Conservation (phyloP, 2,329 filamentous ascomycete genomes). For the Balansia obtecta region DNA sequence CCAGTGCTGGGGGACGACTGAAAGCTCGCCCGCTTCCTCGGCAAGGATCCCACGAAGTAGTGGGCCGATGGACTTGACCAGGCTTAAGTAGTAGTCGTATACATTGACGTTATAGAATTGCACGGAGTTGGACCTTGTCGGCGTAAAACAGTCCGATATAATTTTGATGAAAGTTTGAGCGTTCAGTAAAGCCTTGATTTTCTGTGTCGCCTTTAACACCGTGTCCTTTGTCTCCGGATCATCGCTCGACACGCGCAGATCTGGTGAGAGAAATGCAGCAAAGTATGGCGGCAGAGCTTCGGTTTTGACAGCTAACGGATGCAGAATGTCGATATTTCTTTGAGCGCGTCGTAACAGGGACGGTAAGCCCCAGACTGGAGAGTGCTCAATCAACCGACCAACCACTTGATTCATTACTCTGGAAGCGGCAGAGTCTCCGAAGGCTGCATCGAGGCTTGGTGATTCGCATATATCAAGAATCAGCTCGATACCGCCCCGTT, state of each 20-base stretch:
- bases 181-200: constrained; percentile 67
- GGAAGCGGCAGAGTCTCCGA: constrained; percentile 49
- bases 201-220: constrained; percentile 54
- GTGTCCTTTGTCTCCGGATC: constrained; percentile 24
- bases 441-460: constrained; percentile 58
- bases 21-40: constrained; percentile 69
- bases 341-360: constrained; percentile 67
- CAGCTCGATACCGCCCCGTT: constrained; percentile 68
- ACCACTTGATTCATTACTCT: constrained; percentile 63
- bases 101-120: constrained; percentile 69
- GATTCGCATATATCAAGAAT: constrained; percentile 75
- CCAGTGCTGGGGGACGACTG: constrained; percentile 61
- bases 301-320: constrained; percentile 45
- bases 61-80: constrained; percentile 64
- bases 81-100: constrained; percentile 66
- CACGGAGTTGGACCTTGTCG: constrained; percentile 48
- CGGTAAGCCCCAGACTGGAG: constrained; percentile 69
- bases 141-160: constrained; percentile 61
- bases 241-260: constrained; percentile 18
- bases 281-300: constrained; percentile 55
- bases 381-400: constrained; percentile 66
- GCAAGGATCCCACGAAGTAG: constrained; percentile 71
- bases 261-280: constrained; percentile 46
- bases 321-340: constrained; percentile 52
- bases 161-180: constrained; percentile 66